Conservation (phyloP, 225 moss, liverwort and hornwort genomes). For the Bryum argenteum region DNA sequence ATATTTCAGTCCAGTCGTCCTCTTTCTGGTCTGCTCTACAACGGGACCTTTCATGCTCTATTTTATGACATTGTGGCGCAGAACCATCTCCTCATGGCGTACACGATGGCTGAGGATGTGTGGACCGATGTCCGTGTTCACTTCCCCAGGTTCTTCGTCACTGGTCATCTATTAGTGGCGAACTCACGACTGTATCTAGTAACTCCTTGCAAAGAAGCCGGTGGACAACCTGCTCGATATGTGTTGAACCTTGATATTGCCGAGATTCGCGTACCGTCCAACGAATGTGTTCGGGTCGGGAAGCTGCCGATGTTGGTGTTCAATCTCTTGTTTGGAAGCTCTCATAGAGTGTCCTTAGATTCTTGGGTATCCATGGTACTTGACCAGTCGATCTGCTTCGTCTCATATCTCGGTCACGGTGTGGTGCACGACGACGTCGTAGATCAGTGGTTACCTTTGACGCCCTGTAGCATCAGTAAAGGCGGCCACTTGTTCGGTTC, state of each 20-base stretch:
- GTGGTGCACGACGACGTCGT: conserved; percentile 25
- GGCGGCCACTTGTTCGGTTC: conserved; percentile 43
- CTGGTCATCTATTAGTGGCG: conserved; percentile 36
- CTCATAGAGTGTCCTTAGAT: conserved; percentile 47
- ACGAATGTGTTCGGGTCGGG: conserved; percentile 31
- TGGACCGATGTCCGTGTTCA: conserved; percentile 38
- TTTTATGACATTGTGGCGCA: conserved; percentile 45
- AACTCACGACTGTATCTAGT: conserved; percentile 34
- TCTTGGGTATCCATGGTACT: conserved; percentile 41
- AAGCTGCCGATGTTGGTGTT: conserved; percentile 36
- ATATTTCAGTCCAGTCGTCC: conserved; percentile 37
- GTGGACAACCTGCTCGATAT: conserved; percentile 43
- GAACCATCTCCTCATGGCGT: conserved; percentile 43
- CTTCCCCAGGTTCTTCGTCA: conserved; percentile 43
- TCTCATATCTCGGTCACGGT: conserved; percentile 39
- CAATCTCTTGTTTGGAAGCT: conserved; percentile 43
- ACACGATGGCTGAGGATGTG: conserved; percentile 24
- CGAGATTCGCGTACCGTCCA: conserved; percentile 35
- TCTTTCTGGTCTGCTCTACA: conserved; percentile 35
- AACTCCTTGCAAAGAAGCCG: conserved; percentile 46
- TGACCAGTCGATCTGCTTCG: conserved; percentile 37
- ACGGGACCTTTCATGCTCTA: conserved; percentile 31
- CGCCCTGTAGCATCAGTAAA: conserved; percentile 33
- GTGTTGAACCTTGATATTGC: conserved; percentile 46
- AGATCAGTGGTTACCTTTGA: conserved; percentile 38